A percentile compares a stretch with the other conserved stretches of the same genome.
phyloP scores from a whole-genome alignment of 805 yeast genomes.

The Wickerhamomyces rabaulensis region DNA sequence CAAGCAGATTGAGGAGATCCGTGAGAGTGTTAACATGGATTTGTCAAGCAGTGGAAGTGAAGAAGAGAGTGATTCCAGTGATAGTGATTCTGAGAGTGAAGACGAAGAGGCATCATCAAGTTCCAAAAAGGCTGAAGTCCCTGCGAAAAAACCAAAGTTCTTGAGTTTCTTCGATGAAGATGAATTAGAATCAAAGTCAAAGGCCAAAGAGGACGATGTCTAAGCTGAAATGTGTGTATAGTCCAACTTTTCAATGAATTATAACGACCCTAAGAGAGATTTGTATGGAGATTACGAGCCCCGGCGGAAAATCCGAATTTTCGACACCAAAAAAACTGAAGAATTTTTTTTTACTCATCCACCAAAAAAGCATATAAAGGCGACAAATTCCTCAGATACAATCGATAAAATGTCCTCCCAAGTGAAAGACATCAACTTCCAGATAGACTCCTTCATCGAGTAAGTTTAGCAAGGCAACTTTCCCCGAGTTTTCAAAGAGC shows the following conservation, averaged over 20 bases:
- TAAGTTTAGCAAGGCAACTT: slow-evolving; percentile 7
- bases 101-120: slow-evolving; percentile 1
- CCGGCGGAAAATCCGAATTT: background rate
- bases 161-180: slow-evolving; percentile 9
- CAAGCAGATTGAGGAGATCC: slow-evolving; percentile 29
- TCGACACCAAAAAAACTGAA: background rate
- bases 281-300: background rate
- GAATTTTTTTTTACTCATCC: background rate
- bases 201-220: background rate
- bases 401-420: slow-evolving; percentile 13
- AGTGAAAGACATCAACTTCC: slow-evolving; percentile 31
- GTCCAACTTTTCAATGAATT: background rate
- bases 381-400: background rate
- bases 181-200: background rate
- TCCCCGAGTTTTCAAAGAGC: background rate
- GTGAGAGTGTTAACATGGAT: slow-evolving; percentile 21
- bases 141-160: slow-evolving; percentile 1
- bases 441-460: slow-evolving; percentile 39
- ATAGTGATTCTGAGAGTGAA: slow-evolving; percentile 1
- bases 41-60: slow-evolving; percentile 1
- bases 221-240: background rate
- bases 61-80: slow-evolving; percentile 2
- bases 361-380: slow-evolving; percentile 1
- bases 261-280: background rate
- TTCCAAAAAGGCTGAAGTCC: background rate